These are phyloP conservation scores for Xylaria sp. DNA, from an alignment of 2,329 filamentous ascomycete genomes.

Conservation along the genomic window DNA sequence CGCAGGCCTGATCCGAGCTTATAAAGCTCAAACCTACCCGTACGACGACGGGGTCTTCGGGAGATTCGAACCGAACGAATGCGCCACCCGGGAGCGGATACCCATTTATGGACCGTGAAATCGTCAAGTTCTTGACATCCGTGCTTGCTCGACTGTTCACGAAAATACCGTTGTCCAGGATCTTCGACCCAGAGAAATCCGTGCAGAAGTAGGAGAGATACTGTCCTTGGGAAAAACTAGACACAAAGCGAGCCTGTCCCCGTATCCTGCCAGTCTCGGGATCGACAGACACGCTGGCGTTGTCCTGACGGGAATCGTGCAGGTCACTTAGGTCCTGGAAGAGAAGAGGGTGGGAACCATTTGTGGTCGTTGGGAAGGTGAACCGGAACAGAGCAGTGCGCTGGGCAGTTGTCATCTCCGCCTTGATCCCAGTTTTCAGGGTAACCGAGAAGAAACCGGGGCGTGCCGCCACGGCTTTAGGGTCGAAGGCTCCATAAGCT, in stretches of 20 bases:
- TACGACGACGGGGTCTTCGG: conserved; percentile 59
- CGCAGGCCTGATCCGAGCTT: conserved; percentile 68
- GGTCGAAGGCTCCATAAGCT: conserved; percentile 51
- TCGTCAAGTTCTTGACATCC: conserved; percentile 53
- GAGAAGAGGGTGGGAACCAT: conserved; percentile 61
- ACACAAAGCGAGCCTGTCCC: conserved; percentile 65
- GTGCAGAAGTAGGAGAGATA: conserved; percentile 70
- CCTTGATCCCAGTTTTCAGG: conserved; percentile 61
- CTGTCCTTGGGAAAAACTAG: conserved; percentile 68
- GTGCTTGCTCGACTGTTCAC: conserved; percentile 60
- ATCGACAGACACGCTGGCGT: conserved; percentile 62
- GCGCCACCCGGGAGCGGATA: conserved; percentile 65
- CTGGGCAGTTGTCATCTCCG: conserved; percentile 72
- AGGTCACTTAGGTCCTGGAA: conserved; percentile 71
- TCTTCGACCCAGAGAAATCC: conserved; percentile 64
- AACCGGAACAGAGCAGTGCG: conserved; percentile 71
- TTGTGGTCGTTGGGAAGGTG: conserved; percentile 58
- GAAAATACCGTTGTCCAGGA: conserved; percentile 68
- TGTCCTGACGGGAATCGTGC: conserved; percentile 62
- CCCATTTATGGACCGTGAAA: conserved; percentile 56
- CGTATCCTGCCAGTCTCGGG: conserved; percentile 63
- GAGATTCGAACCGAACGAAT: conserved; percentile 65
- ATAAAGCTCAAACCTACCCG: conserved; percentile 75
- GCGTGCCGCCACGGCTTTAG: conserved; percentile 58
- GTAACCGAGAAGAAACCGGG: conserved; percentile 71